Base-by-base conservation (phyloP, 805 yeast genomes). In the Vanderwaltozyma verrucispora region DNA sequence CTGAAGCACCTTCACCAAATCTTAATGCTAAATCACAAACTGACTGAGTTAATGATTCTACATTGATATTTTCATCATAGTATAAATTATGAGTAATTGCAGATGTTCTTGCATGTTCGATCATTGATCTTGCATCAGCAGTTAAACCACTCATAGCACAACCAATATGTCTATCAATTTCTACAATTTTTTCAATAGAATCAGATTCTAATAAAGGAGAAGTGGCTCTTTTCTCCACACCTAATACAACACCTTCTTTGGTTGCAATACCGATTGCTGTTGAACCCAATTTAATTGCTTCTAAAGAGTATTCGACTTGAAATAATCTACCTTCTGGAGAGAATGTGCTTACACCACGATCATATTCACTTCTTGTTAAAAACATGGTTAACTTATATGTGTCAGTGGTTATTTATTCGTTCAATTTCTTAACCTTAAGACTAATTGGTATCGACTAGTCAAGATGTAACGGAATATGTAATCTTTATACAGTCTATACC, bases 101-200 rank as follows among this genome's bases (percentile, higher is more conserved):
- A 9, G 81, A 75, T 16, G 86, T 95, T 53, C 98, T 73, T 15
- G 99, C 98, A 56, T 92, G 99, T 59, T 94, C 97, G 54, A 92
- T 87, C 95, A 92, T 87, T 24, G 95, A 84, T 55, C 97, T 74
- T 14, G 99, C 99, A 66, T 92, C 99, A 3, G 99, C 97, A 2
- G 97, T 92, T 47, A 94, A 71, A 3, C 99, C 99, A 46, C 94
- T 80, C 96, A 92, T 92, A 50, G 99, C 98, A 65, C 96, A 87
- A 34, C 99, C 98, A 40, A 92, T 77, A 58, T 92, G 98, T 33
- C 68, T 67, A 57, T 92, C 99, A 41, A 92, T 81, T 56, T 92
- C 98, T 48, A 92, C 84, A 48, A 92, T 88, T 63, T 92, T 92
- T 59, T 94, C 98, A 56, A 94, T 88, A 31, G 95, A 84, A 21